These are phyloP conservation scores for Cucumis melo DNA, from an alignment of 306 rosid species.

Conservation along the genomic window DNA sequence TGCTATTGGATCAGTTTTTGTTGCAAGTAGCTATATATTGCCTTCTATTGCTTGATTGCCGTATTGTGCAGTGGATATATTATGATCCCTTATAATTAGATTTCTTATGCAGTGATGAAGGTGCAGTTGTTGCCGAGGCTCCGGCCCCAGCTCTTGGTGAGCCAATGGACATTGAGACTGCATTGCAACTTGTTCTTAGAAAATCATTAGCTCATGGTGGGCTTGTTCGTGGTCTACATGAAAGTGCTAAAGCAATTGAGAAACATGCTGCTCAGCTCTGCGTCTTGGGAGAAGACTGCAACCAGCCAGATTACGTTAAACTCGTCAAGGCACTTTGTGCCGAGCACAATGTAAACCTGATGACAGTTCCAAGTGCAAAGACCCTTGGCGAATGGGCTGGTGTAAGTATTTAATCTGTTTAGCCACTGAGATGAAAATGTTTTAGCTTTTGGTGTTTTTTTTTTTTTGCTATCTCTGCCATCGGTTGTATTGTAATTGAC, in stretches of 20 bases:
- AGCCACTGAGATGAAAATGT: background rate
- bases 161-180: slow-evolving; percentile 34
- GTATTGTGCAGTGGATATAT: background rate
- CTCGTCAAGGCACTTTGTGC: slow-evolving; percentile 75
- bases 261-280: slow-evolving; percentile 73
- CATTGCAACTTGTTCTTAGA: slow-evolving; percentile 72
- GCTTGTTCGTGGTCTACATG: slow-evolving; percentile 72
- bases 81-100: background rate
- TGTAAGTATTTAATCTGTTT: slow-evolving; percentile 36
- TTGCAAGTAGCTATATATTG: background rate
- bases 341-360: slow-evolving; percentile 59
- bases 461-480: background rate
- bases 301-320: slow-evolving; percentile 74
- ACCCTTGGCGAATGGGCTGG: slow-evolving; percentile 97
- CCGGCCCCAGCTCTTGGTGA: slow-evolving; percentile 29
- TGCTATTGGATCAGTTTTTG: background rate
- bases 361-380: slow-evolving; percentile 74
- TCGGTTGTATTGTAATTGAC: background rate
- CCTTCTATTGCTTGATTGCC: background rate
- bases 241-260: slow-evolving; percentile 70
- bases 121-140: slow-evolving; percentile 20
- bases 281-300: slow-evolving; percentile 78
- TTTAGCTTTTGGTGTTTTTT: background rate
- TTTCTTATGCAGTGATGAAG: slow-evolving; percentile 26
- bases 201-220: slow-evolving; percentile 80